A percentile compares a stretch with the other conserved stretches of the same genome.
phyloP scores from a whole-genome alignment of 2,329 filamentous ascomycete species.

The Xylaria sp. region DNA sequence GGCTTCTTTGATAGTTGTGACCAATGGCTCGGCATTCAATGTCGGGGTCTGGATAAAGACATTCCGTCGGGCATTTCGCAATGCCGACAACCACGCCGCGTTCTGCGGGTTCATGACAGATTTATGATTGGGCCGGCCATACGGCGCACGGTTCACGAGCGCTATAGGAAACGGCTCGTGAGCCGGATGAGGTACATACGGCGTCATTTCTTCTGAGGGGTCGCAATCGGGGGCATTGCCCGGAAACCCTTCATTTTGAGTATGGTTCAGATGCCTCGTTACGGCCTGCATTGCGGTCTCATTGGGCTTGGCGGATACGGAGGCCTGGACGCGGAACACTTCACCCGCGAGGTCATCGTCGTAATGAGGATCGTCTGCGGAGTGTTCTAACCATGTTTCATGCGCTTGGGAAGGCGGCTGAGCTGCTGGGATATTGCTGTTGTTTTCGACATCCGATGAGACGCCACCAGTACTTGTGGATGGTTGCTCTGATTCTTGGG shows the following conservation, averaged over 20 bases:
- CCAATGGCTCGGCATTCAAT: constrained; percentile 75
- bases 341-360: constrained; percentile 70
- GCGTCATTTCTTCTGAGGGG: constrained; percentile 68
- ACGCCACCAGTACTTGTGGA: not conserved
- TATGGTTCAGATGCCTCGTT: constrained; percentile 73
- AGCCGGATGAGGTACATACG: constrained; percentile 67
- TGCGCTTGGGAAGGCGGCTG: not conserved
- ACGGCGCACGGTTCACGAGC: constrained; percentile 74
- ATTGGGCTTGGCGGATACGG: constrained; percentile 59
- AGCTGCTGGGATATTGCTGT: not conserved
- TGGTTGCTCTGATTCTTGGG: not conserved
- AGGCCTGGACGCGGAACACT: constrained; percentile 68
- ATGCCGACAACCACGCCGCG: constrained; percentile 75
- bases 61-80: constrained; percentile 69
- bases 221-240: constrained; percentile 65
- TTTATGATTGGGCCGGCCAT: constrained; percentile 69
- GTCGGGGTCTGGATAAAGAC: constrained; percentile 85
- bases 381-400: constrained; percentile 60
- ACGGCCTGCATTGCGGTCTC: constrained; percentile 68
- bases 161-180: constrained; percentile 74
- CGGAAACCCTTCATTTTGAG: constrained; percentile 60
- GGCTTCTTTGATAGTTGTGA: constrained; percentile 71
- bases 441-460: not conserved
- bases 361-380: constrained; percentile 69
- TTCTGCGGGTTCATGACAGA: constrained; percentile 77